Evolutionary conservation across 2,329 filamentous ascomycete genomes (phyloP).

Genomic region (Pseudogymnoascus sp.): DNA sequence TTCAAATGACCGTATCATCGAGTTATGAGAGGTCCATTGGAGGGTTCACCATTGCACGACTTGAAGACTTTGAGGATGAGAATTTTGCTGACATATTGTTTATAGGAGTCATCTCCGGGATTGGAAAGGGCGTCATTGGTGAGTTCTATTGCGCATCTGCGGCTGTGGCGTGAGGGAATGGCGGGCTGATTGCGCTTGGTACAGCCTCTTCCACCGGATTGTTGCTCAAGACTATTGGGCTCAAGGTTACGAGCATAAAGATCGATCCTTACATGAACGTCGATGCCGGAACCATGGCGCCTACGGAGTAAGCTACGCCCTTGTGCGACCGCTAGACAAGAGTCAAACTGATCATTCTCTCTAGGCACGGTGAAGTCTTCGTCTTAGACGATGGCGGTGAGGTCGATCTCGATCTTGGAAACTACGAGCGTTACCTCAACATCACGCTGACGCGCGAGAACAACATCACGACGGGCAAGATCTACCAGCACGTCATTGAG

Average conservation of each 20-base stretch:
- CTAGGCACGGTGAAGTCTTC: constrained; percentile 78
- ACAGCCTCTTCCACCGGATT: constrained; percentile 62
- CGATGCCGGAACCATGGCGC: constrained; percentile 66
- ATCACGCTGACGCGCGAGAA: constrained; percentile 76
- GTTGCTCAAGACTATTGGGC: constrained; percentile 70
- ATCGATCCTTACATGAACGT: constrained; percentile 69
- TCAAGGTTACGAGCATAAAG: constrained; percentile 64
- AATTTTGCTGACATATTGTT: constrained; percentile 16
- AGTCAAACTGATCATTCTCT: constrained; percentile 14
- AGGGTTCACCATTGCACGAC: not conserved
- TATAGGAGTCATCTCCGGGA: constrained; percentile 44
- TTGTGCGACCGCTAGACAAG: constrained; percentile 24
- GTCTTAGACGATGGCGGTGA: constrained; percentile 79
- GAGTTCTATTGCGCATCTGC: constrained; percentile 24
- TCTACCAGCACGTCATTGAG: constrained; percentile 83
- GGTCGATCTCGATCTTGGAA: constrained; percentile 65
- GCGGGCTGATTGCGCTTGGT: constrained; percentile 22
- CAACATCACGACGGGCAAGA: constrained; percentile 97
- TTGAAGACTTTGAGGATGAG: not conserved
- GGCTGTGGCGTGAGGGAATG: constrained; percentile 10
- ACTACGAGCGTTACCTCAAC: constrained; percentile 74
- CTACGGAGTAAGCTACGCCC: constrained; percentile 44
- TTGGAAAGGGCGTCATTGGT: constrained; percentile 61
- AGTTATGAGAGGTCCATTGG: not conserved
- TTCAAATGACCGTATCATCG: not conserved